These are phyloP conservation scores for Cyberlindnera euphorbiae DNA, from an alignment of 805 yeast species.

Conservation along the genomic window DNA sequence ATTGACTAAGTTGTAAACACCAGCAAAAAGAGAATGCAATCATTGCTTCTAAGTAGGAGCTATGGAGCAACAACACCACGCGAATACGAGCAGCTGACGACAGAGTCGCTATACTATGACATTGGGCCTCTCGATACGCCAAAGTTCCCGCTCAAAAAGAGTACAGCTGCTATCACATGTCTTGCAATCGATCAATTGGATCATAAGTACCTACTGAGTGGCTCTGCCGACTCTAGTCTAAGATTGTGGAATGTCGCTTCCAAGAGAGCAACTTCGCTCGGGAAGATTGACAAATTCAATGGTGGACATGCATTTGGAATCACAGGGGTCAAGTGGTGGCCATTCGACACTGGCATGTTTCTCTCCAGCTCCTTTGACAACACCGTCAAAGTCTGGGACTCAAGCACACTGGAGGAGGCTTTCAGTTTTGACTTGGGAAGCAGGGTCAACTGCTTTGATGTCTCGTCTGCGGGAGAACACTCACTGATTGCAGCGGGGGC, in stretches of 20 bases:
- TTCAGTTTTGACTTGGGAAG: conserved; percentile 59
- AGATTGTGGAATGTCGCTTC: conserved; percentile 56
- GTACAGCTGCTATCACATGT: conserved; percentile 44
- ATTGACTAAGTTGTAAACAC: no score
- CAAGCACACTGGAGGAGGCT: conserved; percentile 58
- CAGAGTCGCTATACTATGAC: conserved; percentile 24
- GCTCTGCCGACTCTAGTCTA: conserved; percentile 67
- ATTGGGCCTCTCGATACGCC: conserved; percentile 19
- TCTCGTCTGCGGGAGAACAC: conserved; percentile 40
- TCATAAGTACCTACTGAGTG: conserved; percentile 52
- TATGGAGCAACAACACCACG: conserved; percentile 2
- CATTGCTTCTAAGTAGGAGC: conserved; percentile 6
- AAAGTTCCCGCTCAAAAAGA: conserved; percentile 16
- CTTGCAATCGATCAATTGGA: conserved; percentile 49
- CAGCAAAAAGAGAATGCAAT: no score
- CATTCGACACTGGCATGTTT: conserved; percentile 80
- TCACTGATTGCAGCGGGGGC: conserved; percentile 66
- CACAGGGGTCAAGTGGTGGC: conserved; percentile 83
- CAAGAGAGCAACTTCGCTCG: conserved; percentile 7
- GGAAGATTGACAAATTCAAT: conserved; percentile 23
- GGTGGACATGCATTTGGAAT: conserved; percentile 66
- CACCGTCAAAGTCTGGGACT: conserved; percentile 76
- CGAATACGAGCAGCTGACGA: conserved; percentile 15
- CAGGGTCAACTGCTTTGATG: conserved; percentile 64
- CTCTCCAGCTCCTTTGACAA: conserved; percentile 77